Evolutionary conservation across 140 eudicot species (phyloP).

Genomic region (Senecio squalidus): DNA sequence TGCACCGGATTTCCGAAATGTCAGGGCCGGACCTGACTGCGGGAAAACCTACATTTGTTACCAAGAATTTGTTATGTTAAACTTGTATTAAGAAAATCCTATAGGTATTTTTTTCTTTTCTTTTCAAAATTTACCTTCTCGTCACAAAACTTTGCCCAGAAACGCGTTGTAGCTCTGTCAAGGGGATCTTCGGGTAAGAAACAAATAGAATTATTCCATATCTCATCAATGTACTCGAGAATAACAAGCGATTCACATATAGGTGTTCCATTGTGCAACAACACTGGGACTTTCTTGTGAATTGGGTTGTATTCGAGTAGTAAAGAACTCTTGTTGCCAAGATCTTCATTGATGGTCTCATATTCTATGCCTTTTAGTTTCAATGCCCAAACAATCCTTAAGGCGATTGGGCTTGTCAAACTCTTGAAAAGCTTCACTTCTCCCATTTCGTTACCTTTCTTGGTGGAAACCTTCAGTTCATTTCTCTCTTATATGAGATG

Average conservation of each 20-base stretch:
- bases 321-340: constrained; percentile 32
- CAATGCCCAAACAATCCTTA: constrained; percentile 34
- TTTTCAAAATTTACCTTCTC: constrained; percentile 1
- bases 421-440: constrained; percentile 10
- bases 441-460: constrained; percentile 3
- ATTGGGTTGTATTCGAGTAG: constrained; percentile 47
- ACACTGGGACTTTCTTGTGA: constrained; percentile 45
- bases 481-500: too few species aligned
- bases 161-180: constrained; percentile 3
- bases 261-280: constrained; percentile 45
- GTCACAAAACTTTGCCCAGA: constrained; percentile 15
- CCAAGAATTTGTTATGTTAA: too few species aligned
- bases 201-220: constrained; percentile 28
- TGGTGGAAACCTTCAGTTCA: too few species aligned
- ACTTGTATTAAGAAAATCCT: too few species aligned
- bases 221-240: constrained; percentile 53
- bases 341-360: constrained; percentile 43
- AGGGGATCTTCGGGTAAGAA: constrained; percentile 16
- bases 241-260: constrained; percentile 45
- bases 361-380: constrained; percentile 42
- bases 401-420: constrained; percentile 12
- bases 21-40: too few species aligned
- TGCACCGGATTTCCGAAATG: too few species aligned
- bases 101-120: too few species aligned
- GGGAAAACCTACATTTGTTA: too few species aligned